These are phyloP conservation scores for Hygrophoropsis aurantiaca DNA, from an alignment of 768 basidiomycete genomes.

Conservation along the genomic window DNA sequence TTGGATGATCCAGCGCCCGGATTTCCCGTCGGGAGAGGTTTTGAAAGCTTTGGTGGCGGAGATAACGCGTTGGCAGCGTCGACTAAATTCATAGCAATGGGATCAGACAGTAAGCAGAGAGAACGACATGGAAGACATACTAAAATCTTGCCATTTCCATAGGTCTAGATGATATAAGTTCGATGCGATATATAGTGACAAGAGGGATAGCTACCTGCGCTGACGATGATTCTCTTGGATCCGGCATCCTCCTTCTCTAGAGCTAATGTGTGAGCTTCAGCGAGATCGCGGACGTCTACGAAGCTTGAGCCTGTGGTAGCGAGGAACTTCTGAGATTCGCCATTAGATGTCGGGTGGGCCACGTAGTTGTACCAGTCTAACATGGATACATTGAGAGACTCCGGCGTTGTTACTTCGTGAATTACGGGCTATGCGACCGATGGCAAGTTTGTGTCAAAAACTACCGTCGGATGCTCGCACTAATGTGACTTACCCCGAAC, in stretches of 20 bases:
- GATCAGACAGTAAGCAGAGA: neutral
- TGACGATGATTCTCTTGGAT: slow-evolving; percentile 51
- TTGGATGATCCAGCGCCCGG: slow-evolving; percentile 22
- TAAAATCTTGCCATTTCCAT: neutral
- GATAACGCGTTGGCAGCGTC: slow-evolving; percentile 23
- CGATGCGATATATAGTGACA: neutral
- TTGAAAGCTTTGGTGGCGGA: slow-evolving; percentile 16
- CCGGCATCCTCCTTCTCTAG: slow-evolving; percentile 46
- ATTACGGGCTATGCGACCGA: slow-evolving; percentile 29
- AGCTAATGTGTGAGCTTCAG: slow-evolving; percentile 46
- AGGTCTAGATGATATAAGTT: neutral
- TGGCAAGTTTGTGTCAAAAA: too few species aligned
- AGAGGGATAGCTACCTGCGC: slow-evolving; percentile 16
- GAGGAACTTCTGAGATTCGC: slow-evolving; percentile 9
- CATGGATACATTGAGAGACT: slow-evolving; percentile 35
- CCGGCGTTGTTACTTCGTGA: slow-evolving; percentile 32
- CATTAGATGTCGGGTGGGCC: slow-evolving; percentile 6
- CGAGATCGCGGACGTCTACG: slow-evolving; percentile 50
- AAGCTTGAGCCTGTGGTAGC: slow-evolving; percentile 20
- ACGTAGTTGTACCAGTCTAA: slow-evolving; percentile 27
- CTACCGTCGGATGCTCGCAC: neutral
- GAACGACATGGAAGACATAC: neutral
- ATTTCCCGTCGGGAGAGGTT: slow-evolving; percentile 19
- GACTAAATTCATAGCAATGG: slow-evolving; percentile 12
- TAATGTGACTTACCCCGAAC: neutral